A percentile compares a stretch with the other conserved stretches of the same genome.
Conservation (phyloP, 495 filamentous ascomycete species). For the Penicillium riverlandense region DNA sequence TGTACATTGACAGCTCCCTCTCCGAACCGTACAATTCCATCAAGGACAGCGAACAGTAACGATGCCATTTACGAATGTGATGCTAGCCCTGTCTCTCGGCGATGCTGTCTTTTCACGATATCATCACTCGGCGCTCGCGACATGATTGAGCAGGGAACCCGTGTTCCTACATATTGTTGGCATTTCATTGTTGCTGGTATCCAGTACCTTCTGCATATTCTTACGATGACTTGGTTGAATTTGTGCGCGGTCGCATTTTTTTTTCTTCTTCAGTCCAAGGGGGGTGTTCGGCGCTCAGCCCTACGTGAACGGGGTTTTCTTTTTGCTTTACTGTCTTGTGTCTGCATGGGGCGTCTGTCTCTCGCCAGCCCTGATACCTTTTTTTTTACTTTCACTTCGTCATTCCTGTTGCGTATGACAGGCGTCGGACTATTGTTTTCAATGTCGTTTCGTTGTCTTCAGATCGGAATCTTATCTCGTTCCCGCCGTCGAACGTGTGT, state of each 20-base stretch:
- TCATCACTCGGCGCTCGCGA: conserved; percentile 9
- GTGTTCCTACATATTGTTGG: conserved; percentile 35
- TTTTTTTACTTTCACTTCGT: conserved; percentile 15
- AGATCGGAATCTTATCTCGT: conserved; percentile 20
- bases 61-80: conserved; percentile 20
- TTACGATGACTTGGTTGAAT: conserved; percentile 39
- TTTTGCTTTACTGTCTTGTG: conserved; percentile 17
- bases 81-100: conserved; percentile 20
- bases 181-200: conserved; percentile 40
- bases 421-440: conserved; percentile 28
- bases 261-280: conserved; percentile 23
- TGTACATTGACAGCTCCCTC: conserved; percentile 36
- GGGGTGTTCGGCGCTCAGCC: conserved; percentile 35
- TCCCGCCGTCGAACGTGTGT: conserved; percentile 3
- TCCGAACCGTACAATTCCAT: conserved; percentile 30
- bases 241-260: conserved; percentile 36
- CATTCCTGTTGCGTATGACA: conserved; percentile 13
- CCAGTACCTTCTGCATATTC: conserved; percentile 38
- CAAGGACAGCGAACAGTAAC: conserved; percentile 32
- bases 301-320: conserved; percentile 6
- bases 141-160: conserved; percentile 19
- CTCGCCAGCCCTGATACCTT: conserved; percentile 29
- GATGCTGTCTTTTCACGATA: conserved; percentile 19
- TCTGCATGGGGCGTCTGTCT: conserved; percentile 23
- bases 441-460: conserved; percentile 9